Conservation (phyloP, 2,329 filamentous ascomycete species). For the Nigrograna mackinnonii region DNA sequence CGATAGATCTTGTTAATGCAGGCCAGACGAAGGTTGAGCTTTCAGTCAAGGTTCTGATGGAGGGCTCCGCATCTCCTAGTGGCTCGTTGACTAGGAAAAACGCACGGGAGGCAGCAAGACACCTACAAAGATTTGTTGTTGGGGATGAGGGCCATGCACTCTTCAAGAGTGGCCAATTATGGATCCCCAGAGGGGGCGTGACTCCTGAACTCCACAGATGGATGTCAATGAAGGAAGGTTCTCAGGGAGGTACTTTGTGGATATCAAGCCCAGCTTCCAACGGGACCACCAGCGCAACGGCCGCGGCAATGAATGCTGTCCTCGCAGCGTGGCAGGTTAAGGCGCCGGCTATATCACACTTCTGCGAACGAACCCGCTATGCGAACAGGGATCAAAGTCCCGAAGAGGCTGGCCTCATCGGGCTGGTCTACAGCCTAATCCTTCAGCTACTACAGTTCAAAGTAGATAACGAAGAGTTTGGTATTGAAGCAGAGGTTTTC, state of each 20-base stretch:
- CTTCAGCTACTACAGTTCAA: slow-evolving; percentile 16
- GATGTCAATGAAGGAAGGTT: slow-evolving; percentile 2
- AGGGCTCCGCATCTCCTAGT: not conserved
- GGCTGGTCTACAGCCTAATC: slow-evolving; percentile 17
- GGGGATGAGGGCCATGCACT: slow-evolving; percentile 14
- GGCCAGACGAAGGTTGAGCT: not conserved
- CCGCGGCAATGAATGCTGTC: slow-evolving; percentile 10
- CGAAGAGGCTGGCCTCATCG: slow-evolving; percentile 14
- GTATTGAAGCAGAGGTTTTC: not conserved
- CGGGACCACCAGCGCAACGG: slow-evolving; percentile 6
- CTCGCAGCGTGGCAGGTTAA: slow-evolving; percentile 13
- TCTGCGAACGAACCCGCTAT: slow-evolving; percentile 11
- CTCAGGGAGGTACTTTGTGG: slow-evolving; percentile 8
- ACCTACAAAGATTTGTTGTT: slow-evolving; percentile 7
- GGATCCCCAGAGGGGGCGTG: slow-evolving; percentile 7
- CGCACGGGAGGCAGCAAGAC: not conserved
- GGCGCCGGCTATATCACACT: slow-evolving; percentile 18
- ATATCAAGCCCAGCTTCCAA: slow-evolving; percentile 1
- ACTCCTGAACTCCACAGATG: slow-evolving; percentile 6
- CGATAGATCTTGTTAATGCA: not conserved
- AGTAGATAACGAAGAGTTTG: slow-evolving; percentile 3
- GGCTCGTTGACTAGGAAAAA: not conserved
- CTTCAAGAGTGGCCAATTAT: slow-evolving; percentile 10
- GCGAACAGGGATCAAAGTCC: slow-evolving; percentile 1
- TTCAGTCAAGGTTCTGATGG: not conserved